Evolutionary conservation across 345 rosid species (phyloP), one percentile per base, ranked within the genome.

Genomic region (Cardamine resedifolia): DNA sequence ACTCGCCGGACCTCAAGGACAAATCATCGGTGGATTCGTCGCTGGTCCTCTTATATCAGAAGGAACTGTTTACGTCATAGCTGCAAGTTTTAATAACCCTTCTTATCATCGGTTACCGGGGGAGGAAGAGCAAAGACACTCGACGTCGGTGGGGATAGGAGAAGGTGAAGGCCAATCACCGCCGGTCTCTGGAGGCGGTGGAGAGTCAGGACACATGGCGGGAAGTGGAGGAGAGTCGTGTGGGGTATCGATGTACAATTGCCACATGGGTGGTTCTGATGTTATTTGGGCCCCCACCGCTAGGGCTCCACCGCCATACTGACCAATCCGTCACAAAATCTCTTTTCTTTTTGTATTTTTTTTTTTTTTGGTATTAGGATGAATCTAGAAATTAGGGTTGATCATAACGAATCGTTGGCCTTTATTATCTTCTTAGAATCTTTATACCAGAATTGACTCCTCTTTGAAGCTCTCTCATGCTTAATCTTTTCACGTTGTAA

Each of bases 1-100:
- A 0, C 80, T 94, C 3, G 97, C 97, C 2, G 96, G 97, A 1
- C 98, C 96, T 1, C 98, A 87, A 66, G 97, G 98, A 9, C 98
- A 94, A 83, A 84, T 89, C 77, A 90, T 94, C 0, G 98, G 98
- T 0, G 98, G 98, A 6, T 70, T 83, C 45, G 96, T 94, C 8
- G 91, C 84, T 1, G 97, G 97, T 4, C 79, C 89, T 0, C 66
- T 94, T 14, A n/a, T 91, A 0, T 89, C 98, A 1, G 92, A 85
- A 0, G 89, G 92, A 19, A 83, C 88, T 0, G 89, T 94, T 4
- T 86, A 75, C 71, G 79, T 94, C 14, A 76, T 94, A n/a, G 96
- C 95, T 3, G 88, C 97, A 14, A 81, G 96, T 53, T 88, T 94
- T 24, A 94, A 78, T 58, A 86, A 82, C 65, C 96, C 98, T 3